Base-by-base conservation (phyloP, 164 flowering plant species). In the Warburgia ugandensis region DNA sequence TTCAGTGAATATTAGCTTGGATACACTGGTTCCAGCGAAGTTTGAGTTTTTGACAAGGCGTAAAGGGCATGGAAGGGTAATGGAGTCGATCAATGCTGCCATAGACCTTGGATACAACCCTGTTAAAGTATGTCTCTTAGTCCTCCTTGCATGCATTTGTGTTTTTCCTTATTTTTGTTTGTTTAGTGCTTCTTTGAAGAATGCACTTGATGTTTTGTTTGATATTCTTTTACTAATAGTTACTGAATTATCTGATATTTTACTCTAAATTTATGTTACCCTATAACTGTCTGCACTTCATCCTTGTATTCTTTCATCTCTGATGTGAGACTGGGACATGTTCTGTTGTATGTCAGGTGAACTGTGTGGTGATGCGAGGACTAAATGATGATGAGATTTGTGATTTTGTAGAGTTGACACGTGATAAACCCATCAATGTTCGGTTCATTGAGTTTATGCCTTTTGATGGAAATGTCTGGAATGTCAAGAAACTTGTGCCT, bases 361-460 rank as follows among this genome's bases (percentile, higher is more conserved):
- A 92, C 53, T 92, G 95, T 65, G 98, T 92, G 32, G 71, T 92
- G 25, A 85, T 83, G 95, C 94, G 95, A 58, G 99, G 95, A 16
- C 67, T 84, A 64, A 92, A 92, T 77, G 99, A 88, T 54, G 96
- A 88, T 60, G 97, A 92, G 68, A 82, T 92, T n/a, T 79, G 87
- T 66, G 85, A 88, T 77, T 92, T 92, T 55, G 95, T 84, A 13
- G 85, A 86, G 69, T 52, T 92, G 70, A 88, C 99, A 9, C 77
- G 82, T 13, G 76, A 84, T 13, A 92, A 71, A 52, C 94, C 94
- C 10, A 83, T 72, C 49, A 84, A 92, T 76, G 65, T 92, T 9
- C 83, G 97, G 44, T 92, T 92, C 62, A 92, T 92, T 60, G 99
- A 92, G 80, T 92, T 92, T 63, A 88, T 92, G 99, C 99, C 99